Percentiles rank a stretch among this genome's conserved stretches.
These are phyloP conservation scores for Cicer chorassanicum DNA, from an alignment of 306 rosid genomes.

Conservation along the genomic window DNA sequence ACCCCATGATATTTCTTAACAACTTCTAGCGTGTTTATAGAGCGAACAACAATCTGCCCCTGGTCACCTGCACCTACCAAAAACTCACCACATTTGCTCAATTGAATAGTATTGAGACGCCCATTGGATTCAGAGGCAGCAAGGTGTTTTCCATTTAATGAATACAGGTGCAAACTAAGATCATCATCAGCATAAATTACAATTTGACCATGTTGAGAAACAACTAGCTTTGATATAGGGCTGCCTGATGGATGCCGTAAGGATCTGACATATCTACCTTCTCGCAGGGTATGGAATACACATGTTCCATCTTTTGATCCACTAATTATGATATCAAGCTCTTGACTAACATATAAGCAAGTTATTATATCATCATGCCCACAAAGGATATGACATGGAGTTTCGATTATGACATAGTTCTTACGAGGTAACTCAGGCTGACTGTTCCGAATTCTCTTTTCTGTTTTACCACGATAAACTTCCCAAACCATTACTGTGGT, in stretches of 20 bases:
- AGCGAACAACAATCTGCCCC: conserved; percentile 92
- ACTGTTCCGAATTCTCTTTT: conserved; percentile 72
- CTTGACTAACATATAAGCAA: conserved; percentile 79
- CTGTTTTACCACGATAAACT: conserved; percentile 77
- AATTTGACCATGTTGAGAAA: conserved; percentile 80
- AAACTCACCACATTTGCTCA: conserved; percentile 91
- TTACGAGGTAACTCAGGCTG: conserved; percentile 81
- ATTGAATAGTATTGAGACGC: conserved; percentile 81
- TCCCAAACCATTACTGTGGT: conserved; percentile 99
- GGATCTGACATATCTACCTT: conserved; percentile 95
- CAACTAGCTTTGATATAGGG: conserved; percentile 87
- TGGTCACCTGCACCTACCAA: conserved; percentile 95
- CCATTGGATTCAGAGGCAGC: conserved; percentile 93
- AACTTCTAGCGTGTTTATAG: conserved; percentile 90
- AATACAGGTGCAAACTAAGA: conserved; percentile 90
- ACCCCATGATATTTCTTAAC: conserved; percentile 75
- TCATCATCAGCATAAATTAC: conserved; percentile 93
- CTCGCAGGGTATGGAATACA: conserved; percentile 86
- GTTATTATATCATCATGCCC: conserved; percentile 96
- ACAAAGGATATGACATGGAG: conserved; percentile 93
- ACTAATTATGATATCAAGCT: conserved; percentile 95
- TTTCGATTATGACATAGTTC: conserved; percentile 78
- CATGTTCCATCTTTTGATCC: conserved; percentile 99
- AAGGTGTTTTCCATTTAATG: conserved; percentile 93
- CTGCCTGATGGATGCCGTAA: conserved; percentile 81